Evolutionary conservation across 257 asterid genomes (phyloP), one percentile per base, ranked within the genome.

Genomic region (Eustoma russellianum): DNA sequence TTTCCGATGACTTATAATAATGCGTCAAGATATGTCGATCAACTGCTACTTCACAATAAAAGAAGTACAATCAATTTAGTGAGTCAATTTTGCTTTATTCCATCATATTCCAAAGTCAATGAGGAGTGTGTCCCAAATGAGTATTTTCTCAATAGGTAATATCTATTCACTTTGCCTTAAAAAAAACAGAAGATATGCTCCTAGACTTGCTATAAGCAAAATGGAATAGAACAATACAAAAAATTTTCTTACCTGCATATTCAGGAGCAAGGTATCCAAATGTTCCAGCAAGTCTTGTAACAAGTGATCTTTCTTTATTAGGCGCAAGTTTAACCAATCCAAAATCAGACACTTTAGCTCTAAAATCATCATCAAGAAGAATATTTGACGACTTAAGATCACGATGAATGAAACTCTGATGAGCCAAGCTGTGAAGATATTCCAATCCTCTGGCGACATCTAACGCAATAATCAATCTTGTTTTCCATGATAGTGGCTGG

Each of bases 181-280:
- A n/a, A n/a, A n/a, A n/a, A n/a, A n/a, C n/a, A n/a, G n/a, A n/a
- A n/a, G n/a, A n/a, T n/a, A n/a, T n/a, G n/a, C n/a, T n/a, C n/a
- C n/a, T n/a, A n/a, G n/a, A n/a, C n/a, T n/a, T n/a, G n/a, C n/a
- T n/a, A n/a, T n/a, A n/a, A n/a, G n/a, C n/a, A n/a, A n/a, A 33
- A 34, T 14, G n/a, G n/a, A n/a, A 7, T 35, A 9, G n/a, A 38
- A 17, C 5, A 49, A 10, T 0, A n/a, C n/a, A n/a, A n/a, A 0
- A 40, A 13, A 2, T 40, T 40, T 38, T 5, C 56, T 52, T 71
- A 86, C 95, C 86, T 48, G 95, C 95, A 74, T 86, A 86, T 71
- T 86, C 95, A 13, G 95, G 95, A 17, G 95, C 95, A 52, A 86
- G 88, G 65, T 86, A 86, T 40, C 94, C 91, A 28, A 86, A 86